phyloP scores from a whole-genome alignment of 768 basidiomycete species.

The Coprinopsis marcescibilis region DNA sequence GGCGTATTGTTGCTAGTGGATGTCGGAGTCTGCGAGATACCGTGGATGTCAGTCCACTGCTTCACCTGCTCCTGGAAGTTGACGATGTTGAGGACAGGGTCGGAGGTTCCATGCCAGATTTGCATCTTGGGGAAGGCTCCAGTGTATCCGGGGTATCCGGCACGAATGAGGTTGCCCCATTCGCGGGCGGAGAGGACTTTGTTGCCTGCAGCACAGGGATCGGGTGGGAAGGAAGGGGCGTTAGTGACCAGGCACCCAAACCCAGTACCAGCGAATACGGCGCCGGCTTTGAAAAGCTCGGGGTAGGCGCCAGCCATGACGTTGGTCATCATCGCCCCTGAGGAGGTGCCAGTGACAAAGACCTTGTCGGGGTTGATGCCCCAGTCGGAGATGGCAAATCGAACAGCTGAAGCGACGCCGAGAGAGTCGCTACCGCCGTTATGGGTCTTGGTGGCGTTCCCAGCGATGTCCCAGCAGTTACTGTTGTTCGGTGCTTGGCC shows the following conservation, averaged over 20 bases:
- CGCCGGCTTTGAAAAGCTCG: constrained; percentile 44
- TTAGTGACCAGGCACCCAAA: constrained; percentile 47
- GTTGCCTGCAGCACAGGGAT: constrained; percentile 38
- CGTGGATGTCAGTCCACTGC: constrained; percentile 53
- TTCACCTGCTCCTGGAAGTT: constrained; percentile 52
- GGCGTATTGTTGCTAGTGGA: constrained; percentile 35
- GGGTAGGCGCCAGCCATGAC: constrained; percentile 51
- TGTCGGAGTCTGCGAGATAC: constrained; percentile 35
- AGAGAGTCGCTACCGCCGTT: constrained; percentile 51
- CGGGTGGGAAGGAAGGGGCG: constrained; percentile 35
- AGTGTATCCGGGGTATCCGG: constrained; percentile 49
- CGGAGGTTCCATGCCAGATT: constrained; percentile 53
- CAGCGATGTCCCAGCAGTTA: constrained; percentile 50
- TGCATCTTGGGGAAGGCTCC: constrained; percentile 48
- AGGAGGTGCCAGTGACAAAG: constrained; percentile 48
- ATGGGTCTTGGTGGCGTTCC: constrained; percentile 44
- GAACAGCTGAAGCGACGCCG: constrained; percentile 39
- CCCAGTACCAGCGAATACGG: constrained; percentile 46
- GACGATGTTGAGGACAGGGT: constrained; percentile 42
- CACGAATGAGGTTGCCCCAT: constrained; percentile 44
- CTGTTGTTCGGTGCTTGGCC: constrained; percentile 35
- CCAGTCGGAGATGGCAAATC: constrained; percentile 42
- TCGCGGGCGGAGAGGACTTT: constrained; percentile 37
- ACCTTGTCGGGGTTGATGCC: constrained; percentile 40
- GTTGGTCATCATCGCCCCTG: constrained; percentile 59